Evolutionary conservation across 2,329 filamentous ascomycete species (phyloP).

Genomic region (Pyrenophora seminiperda): DNA sequence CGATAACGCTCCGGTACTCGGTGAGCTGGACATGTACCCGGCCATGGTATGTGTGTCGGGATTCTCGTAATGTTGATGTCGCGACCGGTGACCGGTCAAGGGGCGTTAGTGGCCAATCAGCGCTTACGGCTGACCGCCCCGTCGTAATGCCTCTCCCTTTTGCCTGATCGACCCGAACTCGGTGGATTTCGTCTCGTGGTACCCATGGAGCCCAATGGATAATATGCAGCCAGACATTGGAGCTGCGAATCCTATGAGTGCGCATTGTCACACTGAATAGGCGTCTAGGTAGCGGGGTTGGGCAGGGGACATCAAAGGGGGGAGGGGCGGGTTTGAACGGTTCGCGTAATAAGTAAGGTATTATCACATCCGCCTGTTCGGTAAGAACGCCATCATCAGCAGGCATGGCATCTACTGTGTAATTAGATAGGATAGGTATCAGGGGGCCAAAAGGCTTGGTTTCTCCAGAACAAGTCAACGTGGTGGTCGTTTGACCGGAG

Average conservation of each 20-base stretch:
- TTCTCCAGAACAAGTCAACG: neutral
- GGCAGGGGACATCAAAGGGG: neutral
- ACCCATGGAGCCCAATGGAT: conserved; percentile 7
- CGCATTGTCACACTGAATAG: conserved; percentile 8
- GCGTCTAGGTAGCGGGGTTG: conserved; percentile 7
- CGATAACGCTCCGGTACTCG: no score
- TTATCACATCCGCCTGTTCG: neutral
- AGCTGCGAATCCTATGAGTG: conserved; percentile 2
- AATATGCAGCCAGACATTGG: conserved; percentile 5
- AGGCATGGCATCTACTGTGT: neutral
- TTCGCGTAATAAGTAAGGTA: no score
- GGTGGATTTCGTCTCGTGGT: conserved; percentile 8
- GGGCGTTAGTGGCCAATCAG: conserved; percentile 15
- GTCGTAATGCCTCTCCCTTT: conserved; percentile 10
- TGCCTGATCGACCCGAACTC: conserved; percentile 10
- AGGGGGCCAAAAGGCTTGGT: conserved; percentile 8
- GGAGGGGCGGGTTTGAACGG: neutral
- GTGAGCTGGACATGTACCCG: no score
- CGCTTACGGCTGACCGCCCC: conserved; percentile 2
- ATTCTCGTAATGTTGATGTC: neutral
- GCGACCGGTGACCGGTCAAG: conserved; percentile 15
- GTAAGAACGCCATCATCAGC: neutral
- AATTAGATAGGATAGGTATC: neutral
- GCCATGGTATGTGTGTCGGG: neutral
- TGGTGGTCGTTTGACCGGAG: conserved; percentile 17